These are phyloP conservation scores for Hygrophoropsis aurantiaca DNA, from an alignment of 768 basidiomycete species.

Conservation along the genomic window DNA sequence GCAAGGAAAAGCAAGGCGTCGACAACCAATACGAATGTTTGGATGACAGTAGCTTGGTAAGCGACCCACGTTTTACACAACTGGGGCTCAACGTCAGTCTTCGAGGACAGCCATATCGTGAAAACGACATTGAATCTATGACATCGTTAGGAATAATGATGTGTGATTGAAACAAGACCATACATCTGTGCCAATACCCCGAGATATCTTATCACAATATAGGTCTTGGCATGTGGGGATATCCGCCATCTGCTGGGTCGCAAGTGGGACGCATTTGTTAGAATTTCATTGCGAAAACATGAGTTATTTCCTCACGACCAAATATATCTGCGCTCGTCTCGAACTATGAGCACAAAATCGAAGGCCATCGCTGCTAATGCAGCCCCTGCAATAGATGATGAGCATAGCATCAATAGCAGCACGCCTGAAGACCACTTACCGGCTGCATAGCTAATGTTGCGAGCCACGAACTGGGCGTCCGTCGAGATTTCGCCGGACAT, in stretches of 20 bases:
- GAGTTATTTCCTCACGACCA: slow-evolving; percentile 19
- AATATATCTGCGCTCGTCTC: slow-evolving; percentile 13
- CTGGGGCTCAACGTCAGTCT: not conserved
- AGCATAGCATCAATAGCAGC: not conserved
- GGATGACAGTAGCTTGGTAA: slow-evolving; percentile 13
- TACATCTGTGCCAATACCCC: slow-evolving; percentile 20
- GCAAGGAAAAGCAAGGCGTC: slow-evolving; percentile 15
- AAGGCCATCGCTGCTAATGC: slow-evolving; percentile 14
- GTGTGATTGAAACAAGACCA: not conserved
- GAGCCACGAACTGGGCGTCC: not conserved
- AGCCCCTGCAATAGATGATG: not conserved
- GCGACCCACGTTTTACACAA: slow-evolving; percentile 16
- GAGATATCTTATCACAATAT: slow-evolving; percentile 11
- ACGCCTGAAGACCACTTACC: not conserved
- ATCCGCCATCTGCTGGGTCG: slow-evolving; percentile 6
- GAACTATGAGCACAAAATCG: slow-evolving; percentile 11
- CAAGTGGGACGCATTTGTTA: not conserved
- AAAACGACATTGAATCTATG: slow-evolving; percentile 22
- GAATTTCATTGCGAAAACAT: not conserved
- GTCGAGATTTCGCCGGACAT: not conserved
- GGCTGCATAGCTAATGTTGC: not conserved
- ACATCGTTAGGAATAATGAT: not conserved
- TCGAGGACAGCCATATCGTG: slow-evolving; percentile 15
- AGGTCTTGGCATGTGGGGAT: slow-evolving; percentile 10
- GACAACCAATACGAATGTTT: slow-evolving; percentile 12